Percentiles rank a stretch among this genome's conserved stretches.
These are phyloP conservation scores for Plantago major DNA, from an alignment of 257 asterid species.

Conservation along the genomic window DNA sequence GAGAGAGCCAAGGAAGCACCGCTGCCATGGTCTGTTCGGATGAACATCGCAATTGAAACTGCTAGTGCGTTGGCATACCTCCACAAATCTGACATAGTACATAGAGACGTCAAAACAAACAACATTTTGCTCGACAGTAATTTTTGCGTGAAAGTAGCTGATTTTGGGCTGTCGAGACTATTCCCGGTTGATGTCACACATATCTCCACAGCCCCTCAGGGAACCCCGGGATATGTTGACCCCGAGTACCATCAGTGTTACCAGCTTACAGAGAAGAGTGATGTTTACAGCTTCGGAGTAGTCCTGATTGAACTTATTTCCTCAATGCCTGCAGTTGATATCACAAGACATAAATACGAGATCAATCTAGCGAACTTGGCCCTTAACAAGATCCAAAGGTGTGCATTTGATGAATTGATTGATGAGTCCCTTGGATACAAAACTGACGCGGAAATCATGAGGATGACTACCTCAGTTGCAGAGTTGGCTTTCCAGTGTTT, in stretches of 20 bases:
- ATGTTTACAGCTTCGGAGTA: constrained; percentile 58
- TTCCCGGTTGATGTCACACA: constrained; percentile 61
- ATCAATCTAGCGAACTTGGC: constrained; percentile 49
- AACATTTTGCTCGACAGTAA: constrained; percentile 62
- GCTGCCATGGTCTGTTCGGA: constrained; percentile 50
- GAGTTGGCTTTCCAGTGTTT: constrained; percentile 51
- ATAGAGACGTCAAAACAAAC: constrained; percentile 68
- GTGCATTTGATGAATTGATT: constrained; percentile 38
- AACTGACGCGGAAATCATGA: constrained; percentile 28
- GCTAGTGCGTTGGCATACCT: constrained; percentile 67
- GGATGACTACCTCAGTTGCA: constrained; percentile 43
- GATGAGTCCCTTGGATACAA: constrained; percentile 40
- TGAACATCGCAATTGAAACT: constrained; percentile 70
- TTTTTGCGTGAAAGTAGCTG: constrained; percentile 69
- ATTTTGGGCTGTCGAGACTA: constrained; percentile 71
- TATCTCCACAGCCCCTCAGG: constrained; percentile 77
- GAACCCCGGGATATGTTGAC: no score
- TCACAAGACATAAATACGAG: constrained; percentile 36
- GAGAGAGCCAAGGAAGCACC: constrained; percentile 33
- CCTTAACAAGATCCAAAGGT: constrained; percentile 29
- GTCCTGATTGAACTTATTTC: constrained; percentile 57
- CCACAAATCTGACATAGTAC: constrained; percentile 61
- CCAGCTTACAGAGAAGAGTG: constrained; percentile 44
- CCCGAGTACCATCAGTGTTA: constrained; percentile 45
- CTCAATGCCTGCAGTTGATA: constrained; percentile 50